Base-by-base conservation (phyloP, 495 filamentous ascomycete genomes). In the Daldinia concentrica region DNA sequence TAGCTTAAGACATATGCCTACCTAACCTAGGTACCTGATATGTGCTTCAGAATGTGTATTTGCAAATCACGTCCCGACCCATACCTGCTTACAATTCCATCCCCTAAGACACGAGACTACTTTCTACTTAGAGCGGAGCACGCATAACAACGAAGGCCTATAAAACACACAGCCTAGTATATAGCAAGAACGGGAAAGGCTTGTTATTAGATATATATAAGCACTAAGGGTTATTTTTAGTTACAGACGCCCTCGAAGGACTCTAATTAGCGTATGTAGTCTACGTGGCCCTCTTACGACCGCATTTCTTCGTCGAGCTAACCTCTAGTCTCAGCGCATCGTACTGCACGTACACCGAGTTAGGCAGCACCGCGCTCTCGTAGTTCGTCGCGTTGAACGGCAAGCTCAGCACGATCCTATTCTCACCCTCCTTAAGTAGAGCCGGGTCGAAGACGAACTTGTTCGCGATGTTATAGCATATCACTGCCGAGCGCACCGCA, bases 281-380 rank as follows among this genome's bases (percentile, higher is more conserved):
- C 62, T 72, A 72, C 69, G 69, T 72, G 69, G 69, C 54, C 51
- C 64, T 65, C 51, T 59, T 62, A 37, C 51, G 51, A n/a, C 66
- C 61, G n/a, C 27, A 50, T 32, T 58, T 64, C 57, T 57, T 65
- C 39, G 12, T 57, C 11, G 55, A 65, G 57, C 71, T 58, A 36
- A 89, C 43, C 69, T 89, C 86, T 22, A 88, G 60, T 39, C 85
- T 76, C 68, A 89, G 68, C 2, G 86, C 85, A 80, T 88, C 85
- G 75, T 90, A 89, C 74, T 89, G 85, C 14, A 88, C 82, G 76
- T 88, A 89, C 0, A 86, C 78, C 1, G 75, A 81, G 52, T 71
- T 73, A 0, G 85, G 83, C 26, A 89, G 61, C 19, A 87, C 65
- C 3, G 86, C 86, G 19, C 82, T 85, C 79, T 88, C 86, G 19